Evolutionary conservation across 129 eudicot species (phyloP).

Genomic region (Arctium minus): DNA sequence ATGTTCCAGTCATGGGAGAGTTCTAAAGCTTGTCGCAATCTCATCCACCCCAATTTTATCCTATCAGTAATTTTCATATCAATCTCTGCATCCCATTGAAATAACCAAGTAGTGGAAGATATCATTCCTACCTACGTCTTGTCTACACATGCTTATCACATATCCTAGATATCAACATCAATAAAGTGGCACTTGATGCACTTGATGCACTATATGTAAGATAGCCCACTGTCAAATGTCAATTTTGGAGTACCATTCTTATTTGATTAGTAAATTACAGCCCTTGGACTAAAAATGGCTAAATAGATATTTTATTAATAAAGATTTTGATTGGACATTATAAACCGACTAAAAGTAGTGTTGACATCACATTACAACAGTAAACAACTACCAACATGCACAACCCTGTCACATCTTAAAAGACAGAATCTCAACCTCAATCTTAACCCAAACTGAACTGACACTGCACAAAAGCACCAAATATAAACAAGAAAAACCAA

Average conservation of each 20-base stretch:
- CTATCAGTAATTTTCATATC: too few relatives aligned
- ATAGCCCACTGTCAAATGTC: too few relatives aligned
- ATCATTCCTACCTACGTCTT: too few relatives aligned
- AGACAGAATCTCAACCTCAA: neutral
- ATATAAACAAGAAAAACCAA: neutral
- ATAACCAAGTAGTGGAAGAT: too few relatives aligned
- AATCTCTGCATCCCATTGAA: too few relatives aligned
- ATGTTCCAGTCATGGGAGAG: neutral
- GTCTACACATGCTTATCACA: too few relatives aligned
- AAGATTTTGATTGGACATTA: neutral
- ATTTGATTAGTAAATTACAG: neutral
- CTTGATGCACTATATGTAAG: too few relatives aligned
- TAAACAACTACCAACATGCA: neutral
- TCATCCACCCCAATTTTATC: too few relatives aligned
- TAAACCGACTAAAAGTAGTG: neutral
- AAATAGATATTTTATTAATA: neutral
- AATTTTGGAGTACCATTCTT: too few relatives aligned
- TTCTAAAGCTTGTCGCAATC: too few relatives aligned
- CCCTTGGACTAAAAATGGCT: neutral
- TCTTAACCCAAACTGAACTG: neutral
- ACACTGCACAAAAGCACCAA: neutral
- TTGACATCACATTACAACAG: neutral
- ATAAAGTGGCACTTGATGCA: too few relatives aligned
- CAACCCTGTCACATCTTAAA: neutral
- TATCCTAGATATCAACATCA: too few relatives aligned